These are phyloP conservation scores for Ogataea philodendri DNA, from an alignment of 805 yeast species.

Conservation along the genomic window DNA sequence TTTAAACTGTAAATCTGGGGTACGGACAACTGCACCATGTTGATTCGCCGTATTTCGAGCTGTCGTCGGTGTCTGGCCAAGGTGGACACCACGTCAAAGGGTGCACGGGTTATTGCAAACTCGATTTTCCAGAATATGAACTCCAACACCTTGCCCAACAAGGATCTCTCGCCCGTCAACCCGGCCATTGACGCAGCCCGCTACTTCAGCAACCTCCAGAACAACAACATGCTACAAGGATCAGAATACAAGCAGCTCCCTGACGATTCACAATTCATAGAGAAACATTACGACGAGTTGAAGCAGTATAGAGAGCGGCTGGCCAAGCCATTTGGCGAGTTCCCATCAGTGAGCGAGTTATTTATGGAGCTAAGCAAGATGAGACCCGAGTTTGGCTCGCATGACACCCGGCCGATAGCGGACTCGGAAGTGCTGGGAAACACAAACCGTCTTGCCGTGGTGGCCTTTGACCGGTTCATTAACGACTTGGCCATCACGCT, in stretches of 20 bases:
- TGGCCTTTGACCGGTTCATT: constrained; percentile 35
- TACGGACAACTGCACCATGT: no score
- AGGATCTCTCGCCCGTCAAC: constrained; percentile 16
- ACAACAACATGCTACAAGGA: constrained; percentile 13
- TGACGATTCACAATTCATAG: constrained; percentile 51
- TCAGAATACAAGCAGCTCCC: constrained; percentile 47
- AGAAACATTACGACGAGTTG: constrained; percentile 46
- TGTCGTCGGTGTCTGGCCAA: constrained; percentile 16
- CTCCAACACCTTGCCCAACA: constrained; percentile 19
- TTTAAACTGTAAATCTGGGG: no score
- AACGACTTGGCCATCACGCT: constrained; percentile 43
- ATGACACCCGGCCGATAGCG: not conserved
- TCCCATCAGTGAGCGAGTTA: constrained; percentile 38
- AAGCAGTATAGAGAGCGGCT: constrained; percentile 33
- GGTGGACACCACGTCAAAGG: constrained; percentile 17
- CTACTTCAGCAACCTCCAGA: constrained; percentile 20
- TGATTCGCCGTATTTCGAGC: constrained; percentile 5
- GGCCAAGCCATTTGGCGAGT: constrained; percentile 38
- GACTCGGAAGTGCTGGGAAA: constrained; percentile 17
- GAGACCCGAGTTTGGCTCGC: constrained; percentile 18
- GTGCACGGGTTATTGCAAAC: constrained; percentile 20
- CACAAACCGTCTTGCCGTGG: constrained; percentile 13
- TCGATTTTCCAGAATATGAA: constrained; percentile 23
- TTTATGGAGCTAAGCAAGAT: constrained; percentile 39
- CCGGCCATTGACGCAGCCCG: constrained; percentile 30